These are phyloP conservation scores for Lunularia cruciata DNA, from an alignment of 225 moss, liverwort and hornwort species.

Conservation along the genomic window DNA sequence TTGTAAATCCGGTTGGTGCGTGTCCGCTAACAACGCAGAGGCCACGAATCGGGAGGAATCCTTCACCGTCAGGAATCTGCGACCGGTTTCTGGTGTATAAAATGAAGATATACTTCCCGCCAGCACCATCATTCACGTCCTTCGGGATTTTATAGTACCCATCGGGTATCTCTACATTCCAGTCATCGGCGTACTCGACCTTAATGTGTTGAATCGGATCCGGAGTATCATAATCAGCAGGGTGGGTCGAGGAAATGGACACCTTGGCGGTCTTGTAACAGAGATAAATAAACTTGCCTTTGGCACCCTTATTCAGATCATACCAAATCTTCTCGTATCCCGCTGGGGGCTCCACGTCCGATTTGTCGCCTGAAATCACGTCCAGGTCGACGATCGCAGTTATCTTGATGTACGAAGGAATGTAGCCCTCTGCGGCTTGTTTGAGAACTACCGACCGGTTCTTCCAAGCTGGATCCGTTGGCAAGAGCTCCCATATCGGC, in stretches of 20 bases:
- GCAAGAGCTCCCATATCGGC: neutral
- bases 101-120: slow-evolving; percentile 5
- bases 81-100: neutral
- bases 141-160: slow-evolving; percentile 3
- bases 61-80: slow-evolving; percentile 4
- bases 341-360: neutral
- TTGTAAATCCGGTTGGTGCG: neutral
- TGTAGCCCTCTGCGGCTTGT: neutral
- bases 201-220: too few relatives aligned
- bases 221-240: neutral
- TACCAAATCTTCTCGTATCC: neutral
- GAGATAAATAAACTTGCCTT: neutral
- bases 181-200: too few relatives aligned
- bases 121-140: slow-evolving; percentile 12
- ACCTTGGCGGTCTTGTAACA: neutral
- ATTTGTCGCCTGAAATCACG: neutral
- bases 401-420: neutral
- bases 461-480: neutral
- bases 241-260: neutral
- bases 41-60: neutral
- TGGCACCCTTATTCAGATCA: neutral
- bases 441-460: neutral
- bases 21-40: neutral
- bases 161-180: too few relatives aligned
- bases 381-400: neutral